Base-by-base conservation (phyloP, 2,329 filamentous ascomycete genomes). In the Penicillium sp. region DNA sequence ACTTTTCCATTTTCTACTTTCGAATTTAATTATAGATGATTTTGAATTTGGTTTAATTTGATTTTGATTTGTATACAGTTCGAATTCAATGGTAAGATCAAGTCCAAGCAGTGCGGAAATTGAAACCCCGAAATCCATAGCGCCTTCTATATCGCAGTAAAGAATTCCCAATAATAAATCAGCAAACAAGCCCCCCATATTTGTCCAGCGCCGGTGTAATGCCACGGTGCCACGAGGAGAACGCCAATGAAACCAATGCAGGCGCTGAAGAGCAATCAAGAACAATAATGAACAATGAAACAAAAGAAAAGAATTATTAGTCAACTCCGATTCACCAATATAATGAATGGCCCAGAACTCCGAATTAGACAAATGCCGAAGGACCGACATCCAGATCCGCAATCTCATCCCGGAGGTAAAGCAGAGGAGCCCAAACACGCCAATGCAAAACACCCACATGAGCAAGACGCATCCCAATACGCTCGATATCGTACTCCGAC, bases 381-480 rank as follows among this genome's bases (percentile, higher is more conserved):
- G 64, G 22, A 3, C 60, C 61, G 10, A 11, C 7, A 16, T 45
- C 49, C 9, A 52, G 14, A 24, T 52, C 49, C 8, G 62, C 63
- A 35, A 63, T 60, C 47, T 61, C 59, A 39, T 74, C 71, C 22
- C 68, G 63, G 24, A 72, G 64, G 52, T 96, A 96, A 13, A 89
- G 86, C 52, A 96, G 79, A 2, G 85, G 84, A 1, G 85, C 84
- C 91, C 93, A 98, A 3, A 96, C 89, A 49, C 90, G 84, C 92
- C 93, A 97, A 74, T 97, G 92, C 24, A 98, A 78, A 6, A 95
- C 82, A 14, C 90, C 87, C 45, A 97, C 85, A 69, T 97, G 93
- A 6, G 91, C 88, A 50, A 96, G 81, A 46, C 90, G 86, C 45
- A 87, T 88, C 1, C 90, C 86, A 72, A 96, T 85, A 57, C 71